Conservation (phyloP, 1,139 yeast genomes). For the Kodamaea plutei region DNA sequence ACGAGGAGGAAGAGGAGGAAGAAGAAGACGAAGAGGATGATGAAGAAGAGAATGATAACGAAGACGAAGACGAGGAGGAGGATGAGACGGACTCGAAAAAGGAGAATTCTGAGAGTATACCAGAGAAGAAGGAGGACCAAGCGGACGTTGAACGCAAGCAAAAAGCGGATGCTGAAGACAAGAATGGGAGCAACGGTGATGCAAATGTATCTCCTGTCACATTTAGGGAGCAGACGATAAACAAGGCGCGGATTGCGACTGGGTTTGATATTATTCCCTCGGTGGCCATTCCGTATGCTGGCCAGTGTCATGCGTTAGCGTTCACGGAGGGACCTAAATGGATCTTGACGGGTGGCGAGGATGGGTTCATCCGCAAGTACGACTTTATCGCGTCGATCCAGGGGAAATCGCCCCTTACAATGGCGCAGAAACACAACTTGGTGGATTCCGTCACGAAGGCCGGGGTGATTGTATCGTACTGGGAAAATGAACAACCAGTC, state of each 20-base stretch:
- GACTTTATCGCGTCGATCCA: slow-evolving; percentile 83
- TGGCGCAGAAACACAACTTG: slow-evolving; percentile 85
- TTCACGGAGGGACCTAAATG: slow-evolving; percentile 81
- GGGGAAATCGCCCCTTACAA: slow-evolving; percentile 86
- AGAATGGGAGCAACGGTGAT: slow-evolving; percentile 4
- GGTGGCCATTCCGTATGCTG: slow-evolving; percentile 68
- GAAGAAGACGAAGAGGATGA: slow-evolving; percentile 15
- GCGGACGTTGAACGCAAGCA: slow-evolving; percentile 13
- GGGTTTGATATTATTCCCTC: slow-evolving; percentile 60
- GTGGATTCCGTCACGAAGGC: slow-evolving; percentile 83
- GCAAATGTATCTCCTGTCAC: slow-evolving; percentile 6
- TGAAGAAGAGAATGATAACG: slow-evolving; percentile 14
- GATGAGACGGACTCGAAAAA: slow-evolving; percentile 14
- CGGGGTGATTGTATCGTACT: slow-evolving; percentile 78
- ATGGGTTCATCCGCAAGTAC: slow-evolving; percentile 87
- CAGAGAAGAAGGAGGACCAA: slow-evolving; percentile 15
- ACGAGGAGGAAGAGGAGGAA: slow-evolving; percentile 22
- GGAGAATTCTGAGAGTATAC: no score
- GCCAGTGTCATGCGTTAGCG: slow-evolving; percentile 72
- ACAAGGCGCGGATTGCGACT: slow-evolving; percentile 43
- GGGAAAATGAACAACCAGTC: slow-evolving; percentile 94
- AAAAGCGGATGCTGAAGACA: slow-evolving; percentile 7
- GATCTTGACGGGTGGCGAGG: slow-evolving; percentile 94
- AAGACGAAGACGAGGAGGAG: slow-evolving; percentile 14
- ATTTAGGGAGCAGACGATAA: slow-evolving; percentile 35